These are phyloP conservation scores for Phytophthora syringae DNA, from an alignment of 352 stramenopile genomes.

Conservation along the genomic window DNA sequence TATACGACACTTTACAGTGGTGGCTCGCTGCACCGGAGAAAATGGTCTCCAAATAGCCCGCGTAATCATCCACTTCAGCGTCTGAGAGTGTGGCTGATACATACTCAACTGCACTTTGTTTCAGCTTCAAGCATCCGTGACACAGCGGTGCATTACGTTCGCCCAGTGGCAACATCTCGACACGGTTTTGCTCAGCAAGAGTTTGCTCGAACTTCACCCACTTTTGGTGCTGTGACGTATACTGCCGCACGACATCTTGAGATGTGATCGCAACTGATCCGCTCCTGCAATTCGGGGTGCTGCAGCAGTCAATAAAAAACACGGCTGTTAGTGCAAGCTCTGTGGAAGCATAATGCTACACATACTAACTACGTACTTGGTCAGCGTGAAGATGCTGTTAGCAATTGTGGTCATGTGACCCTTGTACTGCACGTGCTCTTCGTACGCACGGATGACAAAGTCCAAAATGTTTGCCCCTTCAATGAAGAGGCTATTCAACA, in stretches of 20 bases:
- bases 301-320: conserved; percentile 20
- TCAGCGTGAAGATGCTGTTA: conserved; percentile 90
- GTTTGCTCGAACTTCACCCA: conserved; percentile 82
- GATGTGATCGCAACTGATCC: conserved; percentile 61
- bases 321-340: conserved; percentile 12
- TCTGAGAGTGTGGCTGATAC: conserved; percentile 68
- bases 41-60: conserved; percentile 84
- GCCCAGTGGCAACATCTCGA: conserved; percentile 85
- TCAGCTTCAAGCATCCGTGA: conserved; percentile 82
- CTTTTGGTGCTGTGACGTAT: conserved; percentile 70
- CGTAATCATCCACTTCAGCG: conserved; percentile 67
- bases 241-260: conserved; percentile 82
- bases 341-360: neutral
- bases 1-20: conserved; percentile 87
- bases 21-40: conserved; percentile 82
- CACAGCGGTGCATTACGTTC: conserved; percentile 83
- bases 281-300: conserved; percentile 75
- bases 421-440: conserved; percentile 85
- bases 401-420: conserved; percentile 90
- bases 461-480: conserved; percentile 75
- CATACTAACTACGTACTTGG: conserved; percentile 58
- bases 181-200: conserved; percentile 78
- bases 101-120: conserved; percentile 81
- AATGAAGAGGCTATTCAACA: conserved; percentile 83
- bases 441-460: conserved; percentile 84